phyloP scores from a whole-genome alignment of 2,329 filamentous ascomycete genomes.

The Aureobasidium sp. region DNA sequence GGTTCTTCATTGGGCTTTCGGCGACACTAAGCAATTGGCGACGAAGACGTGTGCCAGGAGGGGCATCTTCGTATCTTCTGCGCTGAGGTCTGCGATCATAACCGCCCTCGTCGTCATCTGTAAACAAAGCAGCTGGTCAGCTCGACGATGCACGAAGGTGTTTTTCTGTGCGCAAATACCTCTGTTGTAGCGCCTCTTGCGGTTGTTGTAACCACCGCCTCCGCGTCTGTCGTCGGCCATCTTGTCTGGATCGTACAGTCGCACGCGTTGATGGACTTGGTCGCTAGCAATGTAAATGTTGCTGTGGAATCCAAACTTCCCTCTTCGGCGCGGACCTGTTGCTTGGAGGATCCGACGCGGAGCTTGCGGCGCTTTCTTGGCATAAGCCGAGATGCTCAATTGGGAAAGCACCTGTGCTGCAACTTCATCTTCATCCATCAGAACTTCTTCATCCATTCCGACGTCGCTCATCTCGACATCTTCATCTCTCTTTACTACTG shows the following conservation, averaged over 20 bases:
- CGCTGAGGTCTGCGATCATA: conserved; percentile 67
- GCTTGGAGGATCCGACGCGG: background rate
- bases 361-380: background rate
- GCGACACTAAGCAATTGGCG: conserved; percentile 74
- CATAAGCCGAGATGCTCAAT: background rate
- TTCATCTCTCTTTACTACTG: background rate
- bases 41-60: conserved; percentile 58
- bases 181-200: conserved; percentile 68
- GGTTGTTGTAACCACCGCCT: conserved; percentile 50
- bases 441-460: background rate
- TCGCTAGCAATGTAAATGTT: background rate
- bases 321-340: background rate
- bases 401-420: background rate
- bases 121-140: conserved; percentile 12
- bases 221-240: conserved; percentile 28
- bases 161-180: conserved; percentile 43
- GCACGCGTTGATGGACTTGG: background rate
- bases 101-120: conserved; percentile 70
- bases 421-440: background rate
- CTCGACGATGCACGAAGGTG: conserved; percentile 20
- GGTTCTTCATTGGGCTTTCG: conserved; percentile 66
- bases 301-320: background rate
- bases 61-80: conserved; percentile 65
- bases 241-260: background rate
- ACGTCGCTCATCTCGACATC: conserved; percentile 10